A percentile compares a stretch with the other conserved stretches of the same genome.
These are phyloP conservation scores for Eimeria maxima DNA, from an alignment of 169 alveolate species.

Conservation along the genomic window DNA sequence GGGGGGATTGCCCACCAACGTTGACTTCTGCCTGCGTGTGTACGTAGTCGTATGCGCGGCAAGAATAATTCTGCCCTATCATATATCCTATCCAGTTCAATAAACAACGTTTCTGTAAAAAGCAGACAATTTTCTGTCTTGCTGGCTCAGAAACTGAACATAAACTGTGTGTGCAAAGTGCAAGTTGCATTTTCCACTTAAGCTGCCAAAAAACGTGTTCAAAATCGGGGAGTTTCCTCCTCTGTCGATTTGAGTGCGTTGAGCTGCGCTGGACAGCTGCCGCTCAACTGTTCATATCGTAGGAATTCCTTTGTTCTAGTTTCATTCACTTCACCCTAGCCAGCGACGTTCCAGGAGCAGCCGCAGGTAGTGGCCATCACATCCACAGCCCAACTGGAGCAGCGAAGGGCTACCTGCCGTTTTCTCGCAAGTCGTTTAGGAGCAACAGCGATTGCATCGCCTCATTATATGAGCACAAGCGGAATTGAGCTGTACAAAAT, in stretches of 20 bases:
- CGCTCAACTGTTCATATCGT: not conserved
- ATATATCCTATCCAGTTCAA: not conserved
- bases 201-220: not conserved
- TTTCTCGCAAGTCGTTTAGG: too few species aligned
- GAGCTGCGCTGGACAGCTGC: not conserved
- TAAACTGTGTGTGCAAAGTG: not conserved
- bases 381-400: not conserved
- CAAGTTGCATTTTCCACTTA: not conserved
- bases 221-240: not conserved
- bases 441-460: too few species aligned
- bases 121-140: not conserved
- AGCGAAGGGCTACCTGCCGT: not conserved
- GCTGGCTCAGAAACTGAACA: not conserved
- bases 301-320: not conserved
- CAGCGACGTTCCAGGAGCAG: not conserved
- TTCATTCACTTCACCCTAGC: not conserved
- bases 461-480: too few species aligned
- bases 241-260: not conserved
- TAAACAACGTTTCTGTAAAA: not conserved
- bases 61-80: not conserved
- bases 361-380: not conserved
- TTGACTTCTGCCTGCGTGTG: not conserved
- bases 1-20: conserved; percentile 10
- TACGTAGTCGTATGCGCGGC: not conserved
- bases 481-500: too few species aligned